Evolutionary conservation across 1,284 basidiomycete genomes (phyloP), one percentile per base, ranked within the genome.

Genomic region (Sphaerobolus stellatus): DNA sequence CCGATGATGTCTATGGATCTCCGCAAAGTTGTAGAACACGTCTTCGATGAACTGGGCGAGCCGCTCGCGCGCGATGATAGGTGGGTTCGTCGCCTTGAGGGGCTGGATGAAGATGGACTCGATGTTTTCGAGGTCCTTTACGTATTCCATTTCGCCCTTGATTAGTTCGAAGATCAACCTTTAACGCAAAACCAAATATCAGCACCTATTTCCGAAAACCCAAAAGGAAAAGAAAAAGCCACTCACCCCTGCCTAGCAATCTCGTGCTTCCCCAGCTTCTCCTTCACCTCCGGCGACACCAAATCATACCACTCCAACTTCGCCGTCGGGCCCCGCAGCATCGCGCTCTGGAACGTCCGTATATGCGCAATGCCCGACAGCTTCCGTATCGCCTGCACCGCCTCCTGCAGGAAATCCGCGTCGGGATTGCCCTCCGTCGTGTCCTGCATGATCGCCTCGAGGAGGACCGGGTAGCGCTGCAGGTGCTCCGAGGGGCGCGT

Each of bases 111-210:
- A 90, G 76, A 90, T 87, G 88, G 75, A 79, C 58, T 93, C 89
- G 54, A 98, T 88, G 52, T 90, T 88, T 66, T 95, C 90, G 27
- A 99, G 73, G 75, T 99, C 97, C 55, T 86, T 87, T 11, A 97
- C 90, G 68, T 98, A 98, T 50, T 87, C 84, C 87, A 96, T 95
- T 72, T 99, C 96, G 56, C 90, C 91, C 65, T 95, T 90, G 66
- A 99, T 96, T 47, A 98, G 75, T 71, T 99, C 96, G 64, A 95
- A 96, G 48, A 98, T 95, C 61, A 91, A 84, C 40, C 92, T 94
- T 59, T 29, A 58, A 43, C n/a, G 25, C 20, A 5, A 13, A n/a
- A 48, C 47, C 50, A 27, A 50, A 33, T 4, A 20, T 48, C 55
- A 49, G 49, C 5, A 22, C 43, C 52, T 28, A 18, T 54, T 36